Evolutionary conservation across 2,329 filamentous ascomycete genomes (phyloP), one percentile per base, ranked within the genome.

Genomic region (Elsinoe ampelina): DNA sequence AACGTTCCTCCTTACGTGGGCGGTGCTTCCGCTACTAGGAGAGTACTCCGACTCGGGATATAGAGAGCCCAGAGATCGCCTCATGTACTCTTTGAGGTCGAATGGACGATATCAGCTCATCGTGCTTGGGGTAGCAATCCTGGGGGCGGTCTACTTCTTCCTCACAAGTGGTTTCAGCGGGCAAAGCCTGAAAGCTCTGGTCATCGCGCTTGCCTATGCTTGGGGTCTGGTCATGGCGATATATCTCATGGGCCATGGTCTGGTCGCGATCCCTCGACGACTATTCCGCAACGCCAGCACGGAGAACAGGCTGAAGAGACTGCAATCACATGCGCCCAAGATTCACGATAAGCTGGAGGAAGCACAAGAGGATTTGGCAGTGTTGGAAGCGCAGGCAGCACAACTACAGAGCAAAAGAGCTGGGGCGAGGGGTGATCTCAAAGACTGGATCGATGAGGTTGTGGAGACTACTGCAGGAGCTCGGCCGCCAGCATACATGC

Each of bases 11-110:
- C 74, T 98, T 66, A 97, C 92, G 57, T 98, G 93, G 93, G 82
- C 90, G 60, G 89, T 98, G 61, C 83, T 98, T 35, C 93, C 93
- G 12, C 81, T 97, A 52, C 82, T 98, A 57, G 93, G 86, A 70
- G 92, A 97, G 71, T 98, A 95, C 71, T 86, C 88, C 71, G 93
- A 97, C 71, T 87, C 92, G 26, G 93, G 93, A 55, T 95, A 95
- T 70, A 85, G 90, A 64, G 89, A 95, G 61, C 85, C 90, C 3
- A 86, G 85, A 69, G 85, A 83, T 63, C 85, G 89, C 61, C 73
- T 96, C 41, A 71, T 89, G 58, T 95, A 96, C 73, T 95, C 92
- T 5, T 77, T 97, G 42, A 84, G 88, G 62, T 82, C 83, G 57
- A 98, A 97, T 72, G 90, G 85, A 3, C 85, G 89, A 60, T 98